Evolutionary conservation across 1,284 basidiomycete species (phyloP).

Genomic region (Trichosporon faecale): DNA sequence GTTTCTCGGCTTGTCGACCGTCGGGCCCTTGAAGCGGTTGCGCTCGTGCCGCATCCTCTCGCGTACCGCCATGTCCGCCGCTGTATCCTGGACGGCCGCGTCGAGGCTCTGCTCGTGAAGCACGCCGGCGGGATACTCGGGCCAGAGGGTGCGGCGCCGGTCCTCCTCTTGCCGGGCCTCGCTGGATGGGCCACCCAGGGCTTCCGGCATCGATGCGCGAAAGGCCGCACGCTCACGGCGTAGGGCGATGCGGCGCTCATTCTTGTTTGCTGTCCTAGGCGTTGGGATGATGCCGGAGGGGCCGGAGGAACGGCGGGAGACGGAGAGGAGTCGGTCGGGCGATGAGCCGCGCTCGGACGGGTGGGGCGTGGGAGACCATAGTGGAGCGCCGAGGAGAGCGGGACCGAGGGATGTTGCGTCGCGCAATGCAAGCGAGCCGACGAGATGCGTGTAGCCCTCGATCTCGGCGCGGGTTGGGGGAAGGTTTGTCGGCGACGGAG

Average conservation of each 20-base stretch:
- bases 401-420: neutral
- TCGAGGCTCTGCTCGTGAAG: neutral
- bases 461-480: slow-evolving; percentile 2
- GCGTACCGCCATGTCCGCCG: neutral
- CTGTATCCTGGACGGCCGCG: neutral
- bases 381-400: neutral
- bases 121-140: neutral
- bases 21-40: no score
- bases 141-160: neutral
- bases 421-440: neutral
- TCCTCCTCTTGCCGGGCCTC: neutral
- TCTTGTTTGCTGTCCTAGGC: neutral
- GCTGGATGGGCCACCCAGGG: neutral
- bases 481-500: neutral
- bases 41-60: neutral
- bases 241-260: neutral
- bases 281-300: neutral
- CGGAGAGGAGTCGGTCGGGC: neutral
- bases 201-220: neutral
- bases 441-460: neutral
- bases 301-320: neutral
- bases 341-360: neutral
- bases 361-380: neutral
- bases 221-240: neutral
- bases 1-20: neutral